phyloP scores from a whole-genome alignment of 768 basidiomycete genomes.

The Boletus edulis region DNA sequence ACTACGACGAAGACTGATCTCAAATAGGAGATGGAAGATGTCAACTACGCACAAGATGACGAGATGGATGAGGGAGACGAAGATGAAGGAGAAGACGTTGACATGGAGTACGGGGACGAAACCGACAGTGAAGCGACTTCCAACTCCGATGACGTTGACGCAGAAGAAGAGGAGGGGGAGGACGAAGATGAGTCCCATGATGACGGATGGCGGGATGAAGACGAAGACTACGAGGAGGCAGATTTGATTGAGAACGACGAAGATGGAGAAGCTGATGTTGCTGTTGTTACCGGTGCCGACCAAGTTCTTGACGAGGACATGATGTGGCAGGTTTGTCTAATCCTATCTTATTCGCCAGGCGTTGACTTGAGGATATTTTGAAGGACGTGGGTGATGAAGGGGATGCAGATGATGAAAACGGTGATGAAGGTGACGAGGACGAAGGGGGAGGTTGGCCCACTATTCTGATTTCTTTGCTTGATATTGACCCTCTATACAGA shows the following conservation, averaged over 20 bases:
- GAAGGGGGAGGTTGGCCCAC: slow-evolving; percentile 20
- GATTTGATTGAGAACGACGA: slow-evolving; percentile 63
- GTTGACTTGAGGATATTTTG: slow-evolving; percentile 6
- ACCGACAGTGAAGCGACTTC: slow-evolving; percentile 82
- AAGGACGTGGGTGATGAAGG: slow-evolving; percentile 57
- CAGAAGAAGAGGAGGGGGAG: slow-evolving; percentile 62
- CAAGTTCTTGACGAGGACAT: slow-evolving; percentile 50
- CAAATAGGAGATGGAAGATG: slow-evolving; percentile 81
- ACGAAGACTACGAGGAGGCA: slow-evolving; percentile 58
- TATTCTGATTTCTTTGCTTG: neutral
- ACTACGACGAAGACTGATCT: slow-evolving; percentile 17
- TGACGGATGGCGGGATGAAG: slow-evolving; percentile 56
- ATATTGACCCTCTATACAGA: slow-evolving; percentile 27
- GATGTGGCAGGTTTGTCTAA: slow-evolving; percentile 53
- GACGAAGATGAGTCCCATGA: slow-evolving; percentile 46
- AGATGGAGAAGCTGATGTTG: slow-evolving; percentile 44
- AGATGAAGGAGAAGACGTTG: slow-evolving; percentile 79
- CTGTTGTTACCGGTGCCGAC: slow-evolving; percentile 48
- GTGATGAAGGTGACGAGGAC: slow-evolving; percentile 48
- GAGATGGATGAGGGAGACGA: slow-evolving; percentile 83
- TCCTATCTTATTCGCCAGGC: neutral
- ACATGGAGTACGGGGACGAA: slow-evolving; percentile 85
- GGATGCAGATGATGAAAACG: slow-evolving; percentile 60
- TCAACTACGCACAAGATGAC: slow-evolving; percentile 62
- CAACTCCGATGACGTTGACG: slow-evolving; percentile 66